These are phyloP conservation scores for Oryza meridionalis DNA, from an alignment of 176 grass and related monocot genomes.

Conservation along the genomic window DNA sequence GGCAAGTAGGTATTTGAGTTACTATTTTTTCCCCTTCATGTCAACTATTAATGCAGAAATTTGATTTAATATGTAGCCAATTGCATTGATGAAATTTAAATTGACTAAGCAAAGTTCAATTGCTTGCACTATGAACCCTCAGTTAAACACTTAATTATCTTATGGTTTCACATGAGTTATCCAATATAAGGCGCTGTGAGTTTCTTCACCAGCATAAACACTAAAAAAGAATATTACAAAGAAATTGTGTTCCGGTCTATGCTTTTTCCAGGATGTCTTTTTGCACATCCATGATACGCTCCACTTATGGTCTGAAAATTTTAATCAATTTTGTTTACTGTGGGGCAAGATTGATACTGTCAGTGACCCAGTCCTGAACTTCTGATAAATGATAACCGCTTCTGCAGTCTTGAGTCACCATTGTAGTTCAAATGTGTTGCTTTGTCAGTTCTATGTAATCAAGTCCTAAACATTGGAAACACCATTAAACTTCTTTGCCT, in stretches of 20 bases:
- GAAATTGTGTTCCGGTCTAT: not conserved
- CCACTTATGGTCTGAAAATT: not conserved
- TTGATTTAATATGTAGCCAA: conserved; percentile 3
- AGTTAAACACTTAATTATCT: conserved; percentile 24
- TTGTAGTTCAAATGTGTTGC: not conserved
- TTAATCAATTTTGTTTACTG: not conserved
- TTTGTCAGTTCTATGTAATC: conserved; percentile 4
- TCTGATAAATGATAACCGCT: not conserved
- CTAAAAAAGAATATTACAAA: not conserved
- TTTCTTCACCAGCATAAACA: not conserved
- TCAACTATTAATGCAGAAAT: conserved; percentile 5
- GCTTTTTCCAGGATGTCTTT: not conserved
- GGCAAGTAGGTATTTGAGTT: conserved; percentile 31
- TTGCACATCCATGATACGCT: not conserved
- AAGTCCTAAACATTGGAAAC: not conserved
- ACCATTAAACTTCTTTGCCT: conserved; percentile 23
- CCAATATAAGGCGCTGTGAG: not conserved
- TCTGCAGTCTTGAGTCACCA: not conserved
- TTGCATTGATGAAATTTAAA: conserved; percentile 1
- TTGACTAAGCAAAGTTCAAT: conserved; percentile 11
- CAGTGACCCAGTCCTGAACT: not conserved
- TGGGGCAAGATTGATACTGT: not conserved
- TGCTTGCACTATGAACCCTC: conserved; percentile 16
- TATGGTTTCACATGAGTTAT: not conserved
- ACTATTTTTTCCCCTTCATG: not conserved